Conservation (phyloP, 768 basidiomycete genomes). For the Leccinellum rugosiceps region DNA sequence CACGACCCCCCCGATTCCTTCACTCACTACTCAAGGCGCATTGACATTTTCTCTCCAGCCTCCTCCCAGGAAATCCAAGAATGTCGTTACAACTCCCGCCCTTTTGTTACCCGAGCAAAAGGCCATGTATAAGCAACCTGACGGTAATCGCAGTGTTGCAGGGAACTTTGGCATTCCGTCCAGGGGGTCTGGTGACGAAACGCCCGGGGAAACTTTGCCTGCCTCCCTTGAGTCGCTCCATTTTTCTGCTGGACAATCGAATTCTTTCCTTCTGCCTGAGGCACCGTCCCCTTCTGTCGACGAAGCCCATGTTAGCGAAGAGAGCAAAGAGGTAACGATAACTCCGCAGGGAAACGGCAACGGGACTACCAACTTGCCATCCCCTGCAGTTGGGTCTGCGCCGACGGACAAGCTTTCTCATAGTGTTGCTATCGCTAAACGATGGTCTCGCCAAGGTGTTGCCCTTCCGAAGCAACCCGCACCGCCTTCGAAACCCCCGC, state of each 20-base stretch:
- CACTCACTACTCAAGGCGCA: slow-evolving; percentile 32
- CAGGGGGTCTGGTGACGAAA: slow-evolving; percentile 6
- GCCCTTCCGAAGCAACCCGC: slow-evolving; percentile 49
- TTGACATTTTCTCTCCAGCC: slow-evolving; percentile 32
- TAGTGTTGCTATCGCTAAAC: slow-evolving; percentile 31
- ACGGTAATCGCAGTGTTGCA: slow-evolving; percentile 28
- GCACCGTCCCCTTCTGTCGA: not conserved
- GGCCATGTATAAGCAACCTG: slow-evolving; percentile 24
- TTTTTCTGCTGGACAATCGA: slow-evolving; percentile 2
- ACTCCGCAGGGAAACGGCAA: slow-evolving; percentile 1
- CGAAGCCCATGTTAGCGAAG: not conserved
- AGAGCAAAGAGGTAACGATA: not conserved
- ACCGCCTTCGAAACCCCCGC: slow-evolving; percentile 59
- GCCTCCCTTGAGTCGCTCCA: not conserved
- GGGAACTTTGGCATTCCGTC: slow-evolving; percentile 28
- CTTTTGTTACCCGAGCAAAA: slow-evolving; percentile 6
- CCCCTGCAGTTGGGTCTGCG: not conserved
- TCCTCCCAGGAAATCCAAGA: slow-evolving; percentile 31
- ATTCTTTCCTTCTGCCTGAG: slow-evolving; percentile 2
- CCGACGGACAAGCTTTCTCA: slow-evolving; percentile 29
- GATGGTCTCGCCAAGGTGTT: slow-evolving; percentile 54
- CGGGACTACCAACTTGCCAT: not conserved
- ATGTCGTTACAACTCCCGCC: slow-evolving; percentile 1
- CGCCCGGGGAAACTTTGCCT: slow-evolving; percentile 11
- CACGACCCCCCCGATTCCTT: slow-evolving; percentile 20